phyloP scores from a whole-genome alignment of 2,329 filamentous ascomycete species.

The Talaromyces islandicus region DNA sequence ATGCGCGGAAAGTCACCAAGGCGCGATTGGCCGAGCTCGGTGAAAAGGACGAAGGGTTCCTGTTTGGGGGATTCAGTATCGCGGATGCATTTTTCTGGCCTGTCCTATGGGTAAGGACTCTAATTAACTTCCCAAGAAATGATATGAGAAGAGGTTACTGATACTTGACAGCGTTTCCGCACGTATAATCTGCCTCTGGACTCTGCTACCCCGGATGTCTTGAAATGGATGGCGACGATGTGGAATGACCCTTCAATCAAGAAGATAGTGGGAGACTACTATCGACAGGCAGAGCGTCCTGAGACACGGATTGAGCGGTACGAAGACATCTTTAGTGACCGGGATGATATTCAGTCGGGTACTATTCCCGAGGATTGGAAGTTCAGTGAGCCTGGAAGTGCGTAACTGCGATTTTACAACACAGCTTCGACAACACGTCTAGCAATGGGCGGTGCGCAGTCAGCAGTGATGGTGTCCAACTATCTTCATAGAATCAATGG shows the following conservation, averaged over 20 bases:
- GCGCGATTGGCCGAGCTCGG: conserved; percentile 18
- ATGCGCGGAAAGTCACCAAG: conserved; percentile 18
- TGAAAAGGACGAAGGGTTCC: conserved; percentile 26
- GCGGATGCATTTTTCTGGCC: conserved; percentile 36
- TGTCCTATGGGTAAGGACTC: conserved; percentile 27
- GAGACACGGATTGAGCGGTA: conserved; percentile 23
- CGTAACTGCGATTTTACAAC: neutral
- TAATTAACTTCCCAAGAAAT: neutral
- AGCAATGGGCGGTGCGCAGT: too few species aligned
- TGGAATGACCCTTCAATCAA: conserved; percentile 25
- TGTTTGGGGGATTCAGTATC: conserved; percentile 33
- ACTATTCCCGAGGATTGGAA: neutral
- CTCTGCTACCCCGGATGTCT: conserved; percentile 18
- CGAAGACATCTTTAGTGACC: conserved; percentile 22
- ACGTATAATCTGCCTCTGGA: conserved; percentile 24
- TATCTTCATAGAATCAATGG: too few species aligned
- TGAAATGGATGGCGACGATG: conserved; percentile 29
- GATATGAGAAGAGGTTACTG: neutral
- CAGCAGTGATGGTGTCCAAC: too few species aligned
- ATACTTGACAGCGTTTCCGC: conserved; percentile 23
- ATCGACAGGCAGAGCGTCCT: conserved; percentile 22
- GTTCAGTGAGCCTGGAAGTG: neutral
- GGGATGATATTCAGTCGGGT: neutral
- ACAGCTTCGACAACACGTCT: too few species aligned
- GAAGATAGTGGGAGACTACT: conserved; percentile 19